These are phyloP conservation scores for Candida lessepsii DNA, from an alignment of 805 yeast species.

Conservation along the genomic window DNA sequence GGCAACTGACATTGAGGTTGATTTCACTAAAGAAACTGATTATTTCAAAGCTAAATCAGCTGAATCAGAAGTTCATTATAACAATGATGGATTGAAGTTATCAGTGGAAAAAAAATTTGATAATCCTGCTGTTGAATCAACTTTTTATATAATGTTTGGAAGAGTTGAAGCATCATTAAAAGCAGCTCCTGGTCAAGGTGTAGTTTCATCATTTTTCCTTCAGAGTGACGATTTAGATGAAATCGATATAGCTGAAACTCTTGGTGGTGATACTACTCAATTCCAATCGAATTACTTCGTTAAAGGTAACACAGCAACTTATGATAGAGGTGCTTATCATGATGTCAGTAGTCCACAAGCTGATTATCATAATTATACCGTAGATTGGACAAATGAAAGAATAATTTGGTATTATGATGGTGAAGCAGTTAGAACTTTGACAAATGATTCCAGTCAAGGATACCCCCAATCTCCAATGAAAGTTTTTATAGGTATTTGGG, in stretches of 20 bases:
- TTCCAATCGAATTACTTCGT: constrained; percentile 78
- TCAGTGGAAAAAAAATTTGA: constrained; percentile 60
- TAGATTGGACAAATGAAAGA: constrained; percentile 73
- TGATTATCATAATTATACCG: constrained; percentile 68
- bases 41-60: constrained; percentile 43
- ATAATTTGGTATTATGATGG: constrained; percentile 75
- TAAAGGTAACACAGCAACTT: constrained; percentile 72
- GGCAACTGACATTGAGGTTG: constrained; percentile 51
- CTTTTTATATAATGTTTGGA: constrained; percentile 85
- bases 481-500: constrained; percentile 68
- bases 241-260: constrained; percentile 73
- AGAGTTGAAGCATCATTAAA: constrained; percentile 64
- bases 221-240: constrained; percentile 85
- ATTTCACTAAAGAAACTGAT: constrained; percentile 48
- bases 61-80: constrained; percentile 33
- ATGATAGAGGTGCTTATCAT: constrained; percentile 77
- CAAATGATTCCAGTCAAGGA: constrained; percentile 52
- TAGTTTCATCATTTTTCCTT: constrained; percentile 74
- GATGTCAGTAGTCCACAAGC: constrained; percentile 52
- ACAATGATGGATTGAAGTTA: constrained; percentile 57
- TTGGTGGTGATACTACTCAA: constrained; percentile 73
- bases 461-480: constrained; percentile 89
- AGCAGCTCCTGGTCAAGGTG: constrained; percentile 75
- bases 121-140: constrained; percentile 72
- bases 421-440: constrained; percentile 58